Evolutionary conservation across 139 green algal species (phyloP), one percentile per base, ranked within the genome.

Genomic region (Tetradesmus obliquus): DNA sequence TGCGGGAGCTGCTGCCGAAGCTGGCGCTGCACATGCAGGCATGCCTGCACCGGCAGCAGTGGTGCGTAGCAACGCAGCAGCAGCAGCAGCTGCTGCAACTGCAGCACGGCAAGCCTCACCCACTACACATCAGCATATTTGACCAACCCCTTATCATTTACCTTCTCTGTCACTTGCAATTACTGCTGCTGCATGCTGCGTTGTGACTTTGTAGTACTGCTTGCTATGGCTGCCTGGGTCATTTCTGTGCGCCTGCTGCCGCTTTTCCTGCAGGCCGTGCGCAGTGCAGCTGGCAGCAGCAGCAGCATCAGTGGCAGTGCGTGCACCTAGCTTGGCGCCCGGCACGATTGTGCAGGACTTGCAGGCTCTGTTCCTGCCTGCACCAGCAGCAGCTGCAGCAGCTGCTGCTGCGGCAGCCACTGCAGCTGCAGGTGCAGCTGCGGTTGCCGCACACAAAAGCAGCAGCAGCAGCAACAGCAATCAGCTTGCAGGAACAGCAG

Each of bases 1-100:
- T 90, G 71, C 71, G n/a, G 32, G 86, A 90, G 53, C n/a, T 90
- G 71, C 86, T 90, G 8, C 13, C 69, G 1, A 69, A 72, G 69
- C 71, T 90, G 69, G 54, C 86, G 2, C 53, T 54, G 19, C 69
- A 90, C 71, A 71, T 84, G 53, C 86, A 90, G n/a, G 71, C 86
- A 24, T 90, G 86, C 86, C 53, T 84, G 24, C 86, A 90, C 53
- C 71, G 55, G 71, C 69, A 90, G 66, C 86, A 84, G 54, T 90
- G 86, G 86, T 90, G 53, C 80, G 86, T 69, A 55, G 22, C 24
- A 55, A n/a, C 20, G 20, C 6, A 17, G 8, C 76, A 51, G 22
- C 5, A 10, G 60, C 8, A 15, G 60, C 19, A 6, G 20, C 79
- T n/a, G 20, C 79, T n/a, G 79, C 32, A 45, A 45, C 32, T 45